These are phyloP conservation scores for Sindora glabra DNA, from an alignment of 306 rosid genomes.

Conservation along the genomic window DNA sequence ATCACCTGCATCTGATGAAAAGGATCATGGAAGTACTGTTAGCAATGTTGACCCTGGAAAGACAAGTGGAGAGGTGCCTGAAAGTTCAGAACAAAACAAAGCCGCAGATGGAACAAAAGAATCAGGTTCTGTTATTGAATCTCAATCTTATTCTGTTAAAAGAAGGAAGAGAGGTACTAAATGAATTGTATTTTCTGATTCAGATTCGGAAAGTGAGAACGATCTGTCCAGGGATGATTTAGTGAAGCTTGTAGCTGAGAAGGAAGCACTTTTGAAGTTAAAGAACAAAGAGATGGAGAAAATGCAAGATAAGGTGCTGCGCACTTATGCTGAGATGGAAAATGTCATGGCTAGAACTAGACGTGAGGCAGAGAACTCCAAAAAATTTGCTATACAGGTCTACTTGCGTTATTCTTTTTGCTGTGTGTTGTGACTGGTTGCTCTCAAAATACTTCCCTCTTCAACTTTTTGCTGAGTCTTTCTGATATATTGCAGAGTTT, in stretches of 20 bases:
- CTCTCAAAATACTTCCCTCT: not conserved
- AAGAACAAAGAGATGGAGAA: slow-evolving; percentile 72
- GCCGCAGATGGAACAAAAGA: slow-evolving; percentile 32
- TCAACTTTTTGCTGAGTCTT: slow-evolving; percentile 11
- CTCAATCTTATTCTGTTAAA: slow-evolving; percentile 22
- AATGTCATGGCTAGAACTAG: slow-evolving; percentile 80
- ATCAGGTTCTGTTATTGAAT: slow-evolving; percentile 35
- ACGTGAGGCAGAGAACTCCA: slow-evolving; percentile 77
- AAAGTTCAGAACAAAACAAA: slow-evolving; percentile 31
- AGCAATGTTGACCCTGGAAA: slow-evolving; percentile 21
- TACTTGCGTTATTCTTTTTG: not conserved
- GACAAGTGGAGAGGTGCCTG: slow-evolving; percentile 31
- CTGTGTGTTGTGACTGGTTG: not conserved
- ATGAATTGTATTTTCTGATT: slow-evolving; percentile 40
- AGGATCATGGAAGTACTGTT: slow-evolving; percentile 29
- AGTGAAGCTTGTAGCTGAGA: slow-evolving; percentile 64
- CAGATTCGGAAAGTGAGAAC: slow-evolving; percentile 53
- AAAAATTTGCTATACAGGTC: slow-evolving; percentile 85
- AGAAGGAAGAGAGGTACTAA: slow-evolving; percentile 34
- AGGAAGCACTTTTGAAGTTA: slow-evolving; percentile 63
- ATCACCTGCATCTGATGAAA: slow-evolving; percentile 44
- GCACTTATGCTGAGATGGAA: slow-evolving; percentile 85
- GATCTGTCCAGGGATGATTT: slow-evolving; percentile 59
- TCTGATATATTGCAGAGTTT: slow-evolving; percentile 55
- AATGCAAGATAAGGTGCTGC: slow-evolving; percentile 86